Percentiles rank a stretch among this genome's conserved stretches.
phyloP scores from a whole-genome alignment of 345 rosid species.

The Carallia pectinifolia region DNA sequence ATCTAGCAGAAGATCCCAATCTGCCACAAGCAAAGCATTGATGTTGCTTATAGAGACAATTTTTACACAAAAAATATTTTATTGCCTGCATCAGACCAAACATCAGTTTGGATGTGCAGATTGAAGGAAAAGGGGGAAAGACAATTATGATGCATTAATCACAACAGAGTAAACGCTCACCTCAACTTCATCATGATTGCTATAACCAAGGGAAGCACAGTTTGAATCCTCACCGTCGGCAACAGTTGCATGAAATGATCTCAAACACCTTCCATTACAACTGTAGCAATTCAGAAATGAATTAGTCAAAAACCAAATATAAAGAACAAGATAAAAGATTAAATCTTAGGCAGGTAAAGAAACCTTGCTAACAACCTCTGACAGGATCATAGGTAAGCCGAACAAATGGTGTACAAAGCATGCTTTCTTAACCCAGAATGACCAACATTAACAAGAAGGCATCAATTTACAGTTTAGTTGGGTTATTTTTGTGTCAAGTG shows the following conservation, averaged over 20 bases:
- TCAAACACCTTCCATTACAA: constrained; percentile 89
- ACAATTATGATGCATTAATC: constrained; percentile 18
- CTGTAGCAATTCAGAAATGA: constrained; percentile 68
- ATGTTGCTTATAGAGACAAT: constrained; percentile 69
- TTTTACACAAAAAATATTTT: constrained; percentile 55
- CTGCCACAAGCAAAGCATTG: constrained; percentile 83
- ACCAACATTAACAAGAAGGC: neutral
- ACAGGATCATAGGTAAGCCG: neutral
- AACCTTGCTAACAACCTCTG: neutral
- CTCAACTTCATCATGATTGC: constrained; percentile 54
- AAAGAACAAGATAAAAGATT: neutral
- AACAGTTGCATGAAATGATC: constrained; percentile 78
- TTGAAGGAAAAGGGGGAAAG: constrained; percentile 43
- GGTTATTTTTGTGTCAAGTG: too few species aligned
- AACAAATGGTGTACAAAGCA: too few species aligned
- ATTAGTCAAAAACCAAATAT: constrained; percentile 14
- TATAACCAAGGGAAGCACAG: constrained; percentile 65
- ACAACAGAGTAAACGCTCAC: constrained; percentile 48
- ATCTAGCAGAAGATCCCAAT: constrained; percentile 76
- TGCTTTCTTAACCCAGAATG: neutral
- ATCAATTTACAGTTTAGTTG: neutral
- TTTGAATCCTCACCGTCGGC: constrained; percentile 56
- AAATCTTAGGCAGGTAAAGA: neutral
- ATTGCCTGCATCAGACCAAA: constrained; percentile 44
- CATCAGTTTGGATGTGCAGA: constrained; percentile 18